These are phyloP conservation scores for Physcia stellaris DNA, from an alignment of 495 filamentous ascomycete genomes.

Conservation along the genomic window DNA sequence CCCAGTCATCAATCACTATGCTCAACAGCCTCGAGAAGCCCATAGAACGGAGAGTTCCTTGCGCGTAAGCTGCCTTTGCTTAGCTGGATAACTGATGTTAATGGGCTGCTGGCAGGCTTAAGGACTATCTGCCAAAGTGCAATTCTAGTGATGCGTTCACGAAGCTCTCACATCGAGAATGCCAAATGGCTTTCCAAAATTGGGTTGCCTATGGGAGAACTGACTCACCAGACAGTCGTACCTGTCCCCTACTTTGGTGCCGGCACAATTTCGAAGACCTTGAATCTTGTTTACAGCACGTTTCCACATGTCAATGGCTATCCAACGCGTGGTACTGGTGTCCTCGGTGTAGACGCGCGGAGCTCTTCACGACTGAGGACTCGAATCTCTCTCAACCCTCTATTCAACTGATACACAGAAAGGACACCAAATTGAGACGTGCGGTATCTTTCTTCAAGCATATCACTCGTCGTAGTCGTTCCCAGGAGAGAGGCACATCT, in stretches of 20 bases:
- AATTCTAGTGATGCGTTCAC: neutral
- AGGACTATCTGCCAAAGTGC: neutral
- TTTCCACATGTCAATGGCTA: slow-evolving; percentile 3
- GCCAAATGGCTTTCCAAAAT: slow-evolving; percentile 4
- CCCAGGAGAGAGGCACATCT: neutral
- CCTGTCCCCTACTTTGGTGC: slow-evolving; percentile 11
- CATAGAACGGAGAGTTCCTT: neutral
- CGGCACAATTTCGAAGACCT: slow-evolving; percentile 1
- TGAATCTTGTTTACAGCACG: slow-evolving; percentile 1
- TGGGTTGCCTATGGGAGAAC: slow-evolving; percentile 2
- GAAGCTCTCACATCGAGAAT: slow-evolving; percentile 1
- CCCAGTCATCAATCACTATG: no score
- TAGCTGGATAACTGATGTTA: neutral
- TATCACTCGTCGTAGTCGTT: slow-evolving; percentile 1
- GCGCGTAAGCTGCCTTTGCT: neutral
- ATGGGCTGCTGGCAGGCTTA: neutral
- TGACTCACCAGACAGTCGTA: neutral
- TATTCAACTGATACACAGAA: neutral
- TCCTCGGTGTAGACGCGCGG: neutral
- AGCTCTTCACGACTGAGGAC: neutral
- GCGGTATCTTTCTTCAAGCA: slow-evolving; percentile 11
- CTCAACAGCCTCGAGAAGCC: no score
- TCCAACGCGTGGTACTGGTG: slow-evolving; percentile 9
- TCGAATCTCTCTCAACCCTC: neutral
- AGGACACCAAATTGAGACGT: slow-evolving; percentile 5